Evolutionary conservation across 345 rosid species (phyloP).

Genomic region (Dovyalis caffra): DNA sequence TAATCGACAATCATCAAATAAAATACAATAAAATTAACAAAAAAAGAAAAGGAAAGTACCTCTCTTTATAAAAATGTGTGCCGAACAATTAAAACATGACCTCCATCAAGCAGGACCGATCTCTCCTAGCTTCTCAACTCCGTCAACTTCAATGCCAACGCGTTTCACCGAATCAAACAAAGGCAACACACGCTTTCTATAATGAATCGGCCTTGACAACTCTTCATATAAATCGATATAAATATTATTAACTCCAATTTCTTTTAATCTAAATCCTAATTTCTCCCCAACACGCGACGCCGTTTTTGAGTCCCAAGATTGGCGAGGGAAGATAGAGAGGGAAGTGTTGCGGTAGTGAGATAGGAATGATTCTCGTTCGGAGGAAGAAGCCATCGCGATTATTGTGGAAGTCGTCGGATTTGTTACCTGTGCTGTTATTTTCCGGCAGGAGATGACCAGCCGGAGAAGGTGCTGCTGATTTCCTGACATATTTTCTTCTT

Average conservation of each 20-base stretch:
- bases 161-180: conserved; percentile 80
- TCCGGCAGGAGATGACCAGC: conserved; percentile 75
- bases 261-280: conserved; percentile 62
- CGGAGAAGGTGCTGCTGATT: conserved; percentile 64
- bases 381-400: conserved; percentile 88
- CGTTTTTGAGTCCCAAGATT: conserved; percentile 60
- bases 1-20: neutral
- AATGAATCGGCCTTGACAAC: conserved; percentile 63
- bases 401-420: conserved; percentile 56
- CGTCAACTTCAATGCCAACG: conserved; percentile 62
- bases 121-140: conserved; percentile 51
- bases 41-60: neutral
- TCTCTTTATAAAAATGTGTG: neutral
- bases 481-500: conserved; percentile 9
- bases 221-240: conserved; percentile 60
- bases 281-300: conserved; percentile 92
- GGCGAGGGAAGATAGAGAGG: conserved; percentile 46
- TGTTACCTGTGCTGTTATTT: conserved; percentile 79
- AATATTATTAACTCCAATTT: conserved; percentile 56
- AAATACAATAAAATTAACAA: neutral
- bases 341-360: conserved; percentile 63
- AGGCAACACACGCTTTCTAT: conserved; percentile 61
- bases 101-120: conserved; percentile 23
- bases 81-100: neutral
- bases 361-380: conserved; percentile 62